These are phyloP conservation scores for Vinca major DNA, from an alignment of 305 asterid species.

Conservation along the genomic window DNA sequence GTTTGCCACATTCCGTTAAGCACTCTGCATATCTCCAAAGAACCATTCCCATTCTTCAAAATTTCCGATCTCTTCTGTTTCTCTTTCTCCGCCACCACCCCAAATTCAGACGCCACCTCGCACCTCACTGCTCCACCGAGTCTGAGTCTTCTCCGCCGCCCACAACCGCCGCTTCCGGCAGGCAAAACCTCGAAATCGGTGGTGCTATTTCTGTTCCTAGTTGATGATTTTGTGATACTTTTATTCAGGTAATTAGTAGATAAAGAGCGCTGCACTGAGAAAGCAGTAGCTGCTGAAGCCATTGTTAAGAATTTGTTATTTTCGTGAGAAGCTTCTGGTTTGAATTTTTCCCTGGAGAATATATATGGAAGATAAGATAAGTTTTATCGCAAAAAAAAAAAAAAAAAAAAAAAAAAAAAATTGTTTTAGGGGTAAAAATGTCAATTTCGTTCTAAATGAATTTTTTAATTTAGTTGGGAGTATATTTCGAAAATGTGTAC, in stretches of 20 bases:
- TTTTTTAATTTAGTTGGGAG: no score
- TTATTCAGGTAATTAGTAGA: background rate
- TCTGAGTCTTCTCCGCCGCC: conserved; percentile 12
- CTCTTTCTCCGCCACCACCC: conserved; percentile 33
- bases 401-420: no score
- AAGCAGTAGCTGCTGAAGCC: conserved; percentile 11
- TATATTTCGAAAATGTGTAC: no score
- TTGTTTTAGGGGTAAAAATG: no score
- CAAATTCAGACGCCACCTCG: conserved; percentile 36
- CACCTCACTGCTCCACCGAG: conserved; percentile 34
- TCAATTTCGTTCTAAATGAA: no score
- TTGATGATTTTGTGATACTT: conserved; percentile 5
- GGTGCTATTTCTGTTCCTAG: background rate
- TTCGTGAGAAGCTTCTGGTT: background rate
- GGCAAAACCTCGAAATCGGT: background rate
- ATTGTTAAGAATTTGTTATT: background rate
- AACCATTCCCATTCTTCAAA: conserved; percentile 59
- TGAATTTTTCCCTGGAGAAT: background rate
- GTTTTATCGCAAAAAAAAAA: background rate
- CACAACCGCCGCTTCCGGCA: conserved; percentile 12
- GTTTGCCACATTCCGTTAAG: conserved; percentile 96
- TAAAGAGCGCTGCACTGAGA: conserved; percentile 4
- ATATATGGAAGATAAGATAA: background rate
- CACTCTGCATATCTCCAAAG: conserved; percentile 80
- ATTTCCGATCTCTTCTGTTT: conserved; percentile 30